Evolutionary conservation across 495 filamentous ascomycete genomes (phyloP).

Genomic region (Podospora fimiseda): DNA sequence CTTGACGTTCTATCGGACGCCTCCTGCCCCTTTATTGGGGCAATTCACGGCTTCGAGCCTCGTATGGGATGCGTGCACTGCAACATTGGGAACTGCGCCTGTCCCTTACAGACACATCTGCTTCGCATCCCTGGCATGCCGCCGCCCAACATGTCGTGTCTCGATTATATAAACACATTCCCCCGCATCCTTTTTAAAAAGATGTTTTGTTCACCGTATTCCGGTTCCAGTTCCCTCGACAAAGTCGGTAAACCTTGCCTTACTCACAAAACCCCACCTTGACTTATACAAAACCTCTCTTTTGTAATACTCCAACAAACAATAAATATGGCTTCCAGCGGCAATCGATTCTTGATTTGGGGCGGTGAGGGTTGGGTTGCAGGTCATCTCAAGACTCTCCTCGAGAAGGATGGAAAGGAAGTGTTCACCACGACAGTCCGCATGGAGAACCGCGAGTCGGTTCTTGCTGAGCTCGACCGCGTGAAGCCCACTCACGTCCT

Average conservation of each 20-base stretch:
- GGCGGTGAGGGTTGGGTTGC: constrained; percentile 59
- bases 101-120: not conserved
- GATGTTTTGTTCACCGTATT: not conserved
- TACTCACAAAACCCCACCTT: not conserved
- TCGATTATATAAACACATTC: not conserved
- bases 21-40: not conserved
- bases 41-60: not conserved
- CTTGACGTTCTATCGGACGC: not conserved
- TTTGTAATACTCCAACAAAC: constrained; percentile 21
- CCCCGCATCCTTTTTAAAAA: not conserved
- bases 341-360: constrained; percentile 53
- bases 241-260: not conserved
- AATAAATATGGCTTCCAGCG: constrained; percentile 13
- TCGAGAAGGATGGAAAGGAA: constrained; percentile 56
- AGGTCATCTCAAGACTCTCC: constrained; percentile 55
- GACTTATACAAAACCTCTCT: too few species aligned
- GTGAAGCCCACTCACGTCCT: constrained; percentile 58
- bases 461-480: constrained; percentile 48
- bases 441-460: constrained; percentile 55
- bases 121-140: constrained; percentile 3
- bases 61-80: not conserved
- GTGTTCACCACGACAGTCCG: constrained; percentile 51
- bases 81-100: not conserved
- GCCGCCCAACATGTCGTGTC: not conserved
- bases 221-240: not conserved